Evolutionary conservation across 2,329 filamentous ascomycete species (phyloP).

Genomic region (Penicillium verrucosum): DNA sequence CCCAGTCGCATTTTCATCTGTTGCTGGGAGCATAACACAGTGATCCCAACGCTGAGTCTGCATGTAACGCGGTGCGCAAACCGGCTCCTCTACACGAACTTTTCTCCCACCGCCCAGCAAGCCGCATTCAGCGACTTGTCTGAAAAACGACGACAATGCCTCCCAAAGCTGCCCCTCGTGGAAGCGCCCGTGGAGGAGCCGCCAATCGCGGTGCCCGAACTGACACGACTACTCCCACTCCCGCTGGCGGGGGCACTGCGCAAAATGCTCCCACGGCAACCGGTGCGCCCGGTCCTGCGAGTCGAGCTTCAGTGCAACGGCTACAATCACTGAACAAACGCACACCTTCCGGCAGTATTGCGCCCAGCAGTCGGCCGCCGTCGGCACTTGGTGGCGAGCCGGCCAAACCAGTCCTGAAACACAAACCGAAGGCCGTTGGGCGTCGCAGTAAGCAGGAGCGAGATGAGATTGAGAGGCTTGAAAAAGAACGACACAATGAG

Average conservation of each 20-base stretch:
- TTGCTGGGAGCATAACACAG: background rate
- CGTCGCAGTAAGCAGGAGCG: slow-evolving; percentile 48
- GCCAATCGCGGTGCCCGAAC: slow-evolving; percentile 4
- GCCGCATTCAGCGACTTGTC: slow-evolving; percentile 18
- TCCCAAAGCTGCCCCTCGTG: slow-evolving; percentile 32
- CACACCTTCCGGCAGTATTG: slow-evolving; percentile 37
- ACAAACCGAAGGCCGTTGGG: slow-evolving; percentile 40
- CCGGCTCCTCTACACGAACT: slow-evolving; percentile 3
- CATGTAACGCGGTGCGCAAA: background rate
- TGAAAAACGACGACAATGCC: slow-evolving; percentile 28
- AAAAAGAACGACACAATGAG: slow-evolving; percentile 41
- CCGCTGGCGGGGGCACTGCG: slow-evolving; percentile 9
- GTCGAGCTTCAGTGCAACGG: slow-evolving; percentile 39
- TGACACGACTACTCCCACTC: slow-evolving; percentile 16
- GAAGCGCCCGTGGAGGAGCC: slow-evolving; percentile 21
- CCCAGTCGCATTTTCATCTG: background rate
- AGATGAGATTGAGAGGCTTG: slow-evolving; percentile 42
- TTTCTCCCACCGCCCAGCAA: slow-evolving; percentile 3
- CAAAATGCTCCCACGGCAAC: slow-evolving; percentile 15
- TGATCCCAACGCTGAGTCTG: background rate
- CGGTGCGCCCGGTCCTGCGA: slow-evolving; percentile 17
- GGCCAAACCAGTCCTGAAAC: slow-evolving; percentile 42
- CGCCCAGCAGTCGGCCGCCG: slow-evolving; percentile 25
- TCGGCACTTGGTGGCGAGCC: slow-evolving; percentile 25
- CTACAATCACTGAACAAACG: slow-evolving; percentile 44